Conservation (phyloP, 2,329 filamentous ascomycete genomes). For the Exophiala calicioides region DNA sequence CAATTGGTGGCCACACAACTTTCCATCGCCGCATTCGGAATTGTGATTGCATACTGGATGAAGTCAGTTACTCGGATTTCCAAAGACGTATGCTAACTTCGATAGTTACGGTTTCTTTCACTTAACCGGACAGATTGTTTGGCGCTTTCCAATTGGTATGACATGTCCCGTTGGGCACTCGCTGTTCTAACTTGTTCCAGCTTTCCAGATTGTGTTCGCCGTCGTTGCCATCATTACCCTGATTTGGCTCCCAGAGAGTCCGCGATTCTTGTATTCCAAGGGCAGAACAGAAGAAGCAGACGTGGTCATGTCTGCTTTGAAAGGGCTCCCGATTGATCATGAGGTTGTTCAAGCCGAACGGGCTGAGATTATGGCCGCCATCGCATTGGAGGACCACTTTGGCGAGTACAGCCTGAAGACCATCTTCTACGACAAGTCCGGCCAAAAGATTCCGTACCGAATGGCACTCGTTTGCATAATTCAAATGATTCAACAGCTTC, state of each 20-base stretch:
- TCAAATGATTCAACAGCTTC: slow-evolving; percentile 17
- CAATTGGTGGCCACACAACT: slow-evolving; percentile 51
- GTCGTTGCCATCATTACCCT: slow-evolving; percentile 47
- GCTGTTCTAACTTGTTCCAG: too few relatives aligned
- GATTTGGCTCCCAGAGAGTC: slow-evolving; percentile 50
- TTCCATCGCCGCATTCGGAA: slow-evolving; percentile 54
- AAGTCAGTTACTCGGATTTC: too few relatives aligned
- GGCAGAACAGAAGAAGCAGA: slow-evolving; percentile 48
- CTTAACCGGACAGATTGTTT: slow-evolving; percentile 43
- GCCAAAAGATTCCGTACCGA: slow-evolving; percentile 16
- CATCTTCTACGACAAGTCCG: slow-evolving; percentile 17
- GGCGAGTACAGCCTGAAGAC: slow-evolving; percentile 14
- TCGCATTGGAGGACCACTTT: slow-evolving; percentile 13
- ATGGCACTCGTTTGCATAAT: slow-evolving; percentile 12
- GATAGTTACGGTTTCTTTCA: slow-evolving; percentile 55
- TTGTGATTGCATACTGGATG: slow-evolving; percentile 55
- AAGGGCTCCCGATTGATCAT: slow-evolving; percentile 32
- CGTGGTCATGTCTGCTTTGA: slow-evolving; percentile 50
- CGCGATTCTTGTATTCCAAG: slow-evolving; percentile 49
- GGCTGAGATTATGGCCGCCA: slow-evolving; percentile 14
- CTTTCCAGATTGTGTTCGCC: slow-evolving; percentile 54
- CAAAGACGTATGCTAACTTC: too few relatives aligned
- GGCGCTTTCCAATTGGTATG: slow-evolving; percentile 42
- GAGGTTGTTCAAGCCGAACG: slow-evolving; percentile 16
- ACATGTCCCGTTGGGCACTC: too few relatives aligned